Evolutionary conservation across 2,329 filamentous ascomycete species (phyloP), one percentile per base, ranked within the genome.

Genomic region (Aureobasidium sp.): DNA sequence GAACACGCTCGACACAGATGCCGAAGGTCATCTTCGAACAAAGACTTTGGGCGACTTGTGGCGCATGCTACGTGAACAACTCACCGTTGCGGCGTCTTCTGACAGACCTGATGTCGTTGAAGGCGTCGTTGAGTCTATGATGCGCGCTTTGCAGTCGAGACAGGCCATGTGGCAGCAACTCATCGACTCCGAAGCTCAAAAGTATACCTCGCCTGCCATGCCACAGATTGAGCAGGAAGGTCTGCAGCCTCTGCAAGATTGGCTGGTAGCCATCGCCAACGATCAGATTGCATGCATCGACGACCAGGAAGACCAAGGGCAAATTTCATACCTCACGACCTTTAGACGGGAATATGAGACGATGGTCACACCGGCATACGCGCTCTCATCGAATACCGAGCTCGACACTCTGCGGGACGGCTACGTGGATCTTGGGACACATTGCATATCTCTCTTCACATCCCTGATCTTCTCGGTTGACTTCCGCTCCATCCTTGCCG

Each of bases 201-300:
- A 86, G 69, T 96, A 91, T 74, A 87, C 88, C 73, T 68, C 76
- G 62, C 63, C 69, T 16, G 41, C 49, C 10, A 54, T 63, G 49
- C 59, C 45, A 39, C 59, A 54, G 9, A 47, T 39, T 15, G 86
- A 89, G 69, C 66, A 72, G n/a, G 91, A 96, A 72, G 85, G 88
- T 3, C 79, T 96, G 34, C 90, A 96, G 72, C 74, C 81, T 25
- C 73, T 86, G 47, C 84, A 87, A 70, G 94, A 99, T 77, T 99
- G 93, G 91, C 87, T 99, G 61, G 86, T 99, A 59, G 92, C 94
- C 49, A 91, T 95, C 62, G 94, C 95, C 67, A 99, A 99, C 77
- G 94, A 99, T 76, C 94, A 99, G 74, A 97, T 99, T 72, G 92
- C 92, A 62, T 97, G 91, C 75, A 96, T 99, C 70, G 94, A 97